These are phyloP conservation scores for Pneumocystis wakefieldiae DNA, from an alignment of 1,139 yeast species.

Conservation along the genomic window DNA sequence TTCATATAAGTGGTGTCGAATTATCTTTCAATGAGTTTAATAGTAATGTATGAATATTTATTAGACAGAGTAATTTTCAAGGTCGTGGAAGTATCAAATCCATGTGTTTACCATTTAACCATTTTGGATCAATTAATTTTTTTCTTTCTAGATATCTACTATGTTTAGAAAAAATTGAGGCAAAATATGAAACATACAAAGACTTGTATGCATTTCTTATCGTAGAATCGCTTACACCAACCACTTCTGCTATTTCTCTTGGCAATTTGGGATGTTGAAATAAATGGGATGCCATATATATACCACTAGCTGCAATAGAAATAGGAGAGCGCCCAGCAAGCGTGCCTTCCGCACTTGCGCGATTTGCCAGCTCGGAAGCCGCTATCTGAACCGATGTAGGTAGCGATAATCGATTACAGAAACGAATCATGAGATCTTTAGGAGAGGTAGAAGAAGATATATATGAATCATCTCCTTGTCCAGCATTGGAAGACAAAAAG, in stretches of 20 bases:
- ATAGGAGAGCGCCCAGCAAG: constrained; percentile 95
- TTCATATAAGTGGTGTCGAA: background rate
- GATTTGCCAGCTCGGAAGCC: constrained; percentile 81
- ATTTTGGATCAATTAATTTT: background rate
- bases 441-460: constrained; percentile 44
- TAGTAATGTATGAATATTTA: background rate
- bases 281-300: constrained; percentile 76
- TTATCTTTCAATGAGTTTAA: background rate
- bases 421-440: constrained; percentile 87
- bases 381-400: constrained; percentile 76
- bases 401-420: constrained; percentile 87
- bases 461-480: constrained; percentile 6
- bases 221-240: constrained; percentile 98
- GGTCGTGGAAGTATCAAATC: background rate
- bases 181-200: constrained; percentile 36
- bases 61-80: background rate
- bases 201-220: constrained; percentile 83
- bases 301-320: constrained; percentile 94
- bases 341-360: constrained; percentile 81
- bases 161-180: background rate
- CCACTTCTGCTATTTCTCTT: constrained; percentile 70
- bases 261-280: constrained; percentile 57
- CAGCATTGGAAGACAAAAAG: constrained; percentile 1
- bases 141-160: background rate
- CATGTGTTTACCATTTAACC: background rate